phyloP scores from a whole-genome alignment of 2,329 filamentous ascomycete genomes.

The Exophiala aquamarina region DNA sequence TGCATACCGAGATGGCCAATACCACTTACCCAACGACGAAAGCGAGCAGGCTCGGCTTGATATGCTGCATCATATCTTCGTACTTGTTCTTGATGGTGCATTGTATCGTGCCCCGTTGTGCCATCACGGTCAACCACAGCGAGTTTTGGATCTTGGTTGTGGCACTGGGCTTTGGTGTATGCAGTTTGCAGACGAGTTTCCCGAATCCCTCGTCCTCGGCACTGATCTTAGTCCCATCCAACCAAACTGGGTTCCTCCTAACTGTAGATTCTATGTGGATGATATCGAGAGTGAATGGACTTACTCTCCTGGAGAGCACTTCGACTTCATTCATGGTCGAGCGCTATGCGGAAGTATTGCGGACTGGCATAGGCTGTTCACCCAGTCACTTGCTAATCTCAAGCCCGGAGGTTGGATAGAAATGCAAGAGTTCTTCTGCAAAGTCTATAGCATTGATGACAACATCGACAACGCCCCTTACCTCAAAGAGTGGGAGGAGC shows the following conservation, averaged over 20 bases:
- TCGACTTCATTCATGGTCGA: slow-evolving; percentile 47
- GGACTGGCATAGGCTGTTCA: slow-evolving; percentile 9
- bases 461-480: background rate
- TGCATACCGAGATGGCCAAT: slow-evolving; percentile 30
- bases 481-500: background rate
- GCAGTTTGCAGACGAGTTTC: slow-evolving; percentile 9
- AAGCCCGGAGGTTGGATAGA: slow-evolving; percentile 31
- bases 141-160: slow-evolving; percentile 19
- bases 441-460: background rate
- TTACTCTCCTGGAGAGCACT: slow-evolving; percentile 46
- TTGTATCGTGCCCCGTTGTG: slow-evolving; percentile 4
- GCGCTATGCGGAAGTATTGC: slow-evolving; percentile 2
- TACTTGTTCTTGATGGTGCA: slow-evolving; percentile 1
- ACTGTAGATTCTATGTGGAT: slow-evolving; percentile 6
- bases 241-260: slow-evolving; percentile 4
- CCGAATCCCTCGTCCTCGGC: slow-evolving; percentile 5
- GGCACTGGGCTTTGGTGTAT: slow-evolving; percentile 18
- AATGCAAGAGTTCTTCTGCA: slow-evolving; percentile 4
- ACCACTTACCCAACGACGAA: slow-evolving; percentile 36
- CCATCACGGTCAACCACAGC: background rate
- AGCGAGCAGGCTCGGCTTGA: background rate
- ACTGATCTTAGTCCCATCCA: slow-evolving; percentile 17
- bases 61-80: slow-evolving; percentile 4
- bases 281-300: slow-evolving; percentile 38
- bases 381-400: slow-evolving; percentile 5